Percentiles rank a stretch among this genome's conserved stretches.
Evolutionary conservation across 2,329 filamentous ascomycete genomes (phyloP).

Genomic region (Xylariaceae sp.): DNA sequence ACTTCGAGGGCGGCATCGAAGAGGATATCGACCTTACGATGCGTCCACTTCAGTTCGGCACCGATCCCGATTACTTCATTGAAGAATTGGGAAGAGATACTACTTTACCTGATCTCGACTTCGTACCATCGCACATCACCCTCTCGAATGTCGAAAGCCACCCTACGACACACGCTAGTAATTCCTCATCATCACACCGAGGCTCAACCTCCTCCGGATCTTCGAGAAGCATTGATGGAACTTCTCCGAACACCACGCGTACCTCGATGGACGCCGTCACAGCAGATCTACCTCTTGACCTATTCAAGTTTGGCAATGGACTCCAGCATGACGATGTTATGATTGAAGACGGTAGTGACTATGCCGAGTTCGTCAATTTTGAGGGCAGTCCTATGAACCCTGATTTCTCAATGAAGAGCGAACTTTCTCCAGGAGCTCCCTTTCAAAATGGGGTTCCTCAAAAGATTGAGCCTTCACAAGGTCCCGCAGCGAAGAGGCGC

Average conservation of each 20-base stretch:
- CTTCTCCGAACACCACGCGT: conserved; percentile 26
- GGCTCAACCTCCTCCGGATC: conserved; percentile 31
- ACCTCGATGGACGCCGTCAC: conserved; percentile 28
- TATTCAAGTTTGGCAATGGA: conserved; percentile 19
- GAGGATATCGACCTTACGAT: too few relatives aligned
- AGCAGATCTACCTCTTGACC: conserved; percentile 19
- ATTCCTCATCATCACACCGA: conserved; percentile 23
- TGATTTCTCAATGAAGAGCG: conserved; percentile 29
- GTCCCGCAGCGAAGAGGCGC: conserved; percentile 24
- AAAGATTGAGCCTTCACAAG: too few relatives aligned
- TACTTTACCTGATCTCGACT: too few relatives aligned
- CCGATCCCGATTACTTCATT: too few relatives aligned
- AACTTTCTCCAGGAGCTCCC: conserved; percentile 16
- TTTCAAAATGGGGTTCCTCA: conserved; percentile 10
- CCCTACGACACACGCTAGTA: conserved; percentile 6
- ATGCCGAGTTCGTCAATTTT: conserved; percentile 50
- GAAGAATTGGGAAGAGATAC: too few relatives aligned
- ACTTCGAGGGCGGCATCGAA: too few relatives aligned
- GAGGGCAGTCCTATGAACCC: conserved; percentile 57
- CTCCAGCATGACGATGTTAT: conserved; percentile 19
- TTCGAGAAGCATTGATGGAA: conserved; percentile 22
- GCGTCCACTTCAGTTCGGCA: too few relatives aligned
- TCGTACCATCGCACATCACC: too few relatives aligned
- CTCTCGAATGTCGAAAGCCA: too few relatives aligned
- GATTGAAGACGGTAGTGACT: conserved; percentile 22